phyloP scores from a whole-genome alignment of 495 filamentous ascomycete genomes.

The Annulohypoxylon nitens region DNA sequence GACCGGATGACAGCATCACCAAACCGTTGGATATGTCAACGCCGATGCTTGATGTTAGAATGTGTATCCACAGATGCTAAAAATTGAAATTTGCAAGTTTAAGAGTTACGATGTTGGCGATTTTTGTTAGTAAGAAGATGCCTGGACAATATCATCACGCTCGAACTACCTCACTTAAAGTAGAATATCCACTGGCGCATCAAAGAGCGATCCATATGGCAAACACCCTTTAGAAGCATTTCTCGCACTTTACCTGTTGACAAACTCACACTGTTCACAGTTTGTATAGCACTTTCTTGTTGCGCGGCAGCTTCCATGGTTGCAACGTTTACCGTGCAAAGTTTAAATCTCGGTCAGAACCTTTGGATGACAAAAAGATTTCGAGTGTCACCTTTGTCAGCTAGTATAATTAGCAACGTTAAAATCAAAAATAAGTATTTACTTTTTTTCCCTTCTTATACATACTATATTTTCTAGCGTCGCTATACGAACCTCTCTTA shows the following conservation, averaged over 20 bases:
- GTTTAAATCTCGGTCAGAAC: background rate
- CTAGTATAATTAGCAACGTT: background rate
- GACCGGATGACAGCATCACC: background rate
- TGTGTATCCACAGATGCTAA: background rate
- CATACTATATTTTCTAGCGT: constrained; percentile 18
- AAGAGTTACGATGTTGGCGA: background rate
- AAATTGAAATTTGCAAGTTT: background rate
- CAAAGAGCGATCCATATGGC: background rate
- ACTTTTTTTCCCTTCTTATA: background rate
- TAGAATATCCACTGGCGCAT: background rate
- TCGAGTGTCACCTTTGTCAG: background rate
- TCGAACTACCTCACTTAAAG: background rate
- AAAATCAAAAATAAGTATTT: background rate
- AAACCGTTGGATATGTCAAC: too few relatives aligned
- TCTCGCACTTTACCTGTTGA: background rate
- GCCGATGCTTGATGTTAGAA: background rate
- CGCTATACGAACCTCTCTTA: constrained; percentile 15
- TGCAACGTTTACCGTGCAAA: background rate
- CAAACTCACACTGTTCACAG: background rate
- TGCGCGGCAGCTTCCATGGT: background rate
- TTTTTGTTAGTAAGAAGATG: background rate
- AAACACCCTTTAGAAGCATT: background rate
- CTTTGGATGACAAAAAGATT: background rate
- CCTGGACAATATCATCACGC: background rate
- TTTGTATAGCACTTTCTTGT: background rate